These are phyloP conservation scores for Boechera divaricarpa DNA, from an alignment of 345 rosid species.

Conservation along the genomic window DNA sequence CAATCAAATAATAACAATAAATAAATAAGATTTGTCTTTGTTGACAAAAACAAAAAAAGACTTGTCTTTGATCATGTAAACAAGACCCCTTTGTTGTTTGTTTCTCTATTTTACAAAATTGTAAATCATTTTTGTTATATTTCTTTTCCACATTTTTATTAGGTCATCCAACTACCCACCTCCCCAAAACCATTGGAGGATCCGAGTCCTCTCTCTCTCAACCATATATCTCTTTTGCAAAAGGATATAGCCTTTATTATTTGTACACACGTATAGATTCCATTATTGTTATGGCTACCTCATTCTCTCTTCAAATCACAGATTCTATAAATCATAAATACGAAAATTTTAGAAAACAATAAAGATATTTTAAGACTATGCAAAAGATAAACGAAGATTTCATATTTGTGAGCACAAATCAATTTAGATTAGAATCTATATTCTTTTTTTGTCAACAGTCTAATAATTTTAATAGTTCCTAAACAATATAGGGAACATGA, in stretches of 20 bases:
- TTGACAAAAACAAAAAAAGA: background rate
- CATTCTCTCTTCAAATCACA: constrained; percentile 14
- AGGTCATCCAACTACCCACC: constrained; percentile 44
- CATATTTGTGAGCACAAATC: background rate
- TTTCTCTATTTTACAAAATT: constrained; percentile 16
- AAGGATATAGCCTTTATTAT: constrained; percentile 1
- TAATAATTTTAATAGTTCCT: no score
- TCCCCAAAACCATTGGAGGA: constrained; percentile 48
- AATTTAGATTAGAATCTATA: constrained; percentile 15
- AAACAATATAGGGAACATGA: accelerated
- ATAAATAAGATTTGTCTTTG: background rate
- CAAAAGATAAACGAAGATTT: constrained; percentile 19
- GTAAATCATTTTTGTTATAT: background rate
- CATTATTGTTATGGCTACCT: constrained; percentile 23
- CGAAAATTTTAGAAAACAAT: background rate
- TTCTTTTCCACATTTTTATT: constrained; percentile 24
- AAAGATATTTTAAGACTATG: background rate
- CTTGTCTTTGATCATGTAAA: constrained; percentile 14
- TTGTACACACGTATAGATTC: constrained; percentile 15
- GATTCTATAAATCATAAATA: constrained; percentile 3
- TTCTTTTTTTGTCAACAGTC: background rate
- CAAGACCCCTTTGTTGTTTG: constrained; percentile 15
- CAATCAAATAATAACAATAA: constrained; percentile 11
- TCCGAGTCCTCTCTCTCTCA: constrained; percentile 43
- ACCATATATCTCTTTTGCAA: constrained; percentile 34